Base-by-base conservation (phyloP, 257 asterid genomes). In the Cynanchum wilfordii region DNA sequence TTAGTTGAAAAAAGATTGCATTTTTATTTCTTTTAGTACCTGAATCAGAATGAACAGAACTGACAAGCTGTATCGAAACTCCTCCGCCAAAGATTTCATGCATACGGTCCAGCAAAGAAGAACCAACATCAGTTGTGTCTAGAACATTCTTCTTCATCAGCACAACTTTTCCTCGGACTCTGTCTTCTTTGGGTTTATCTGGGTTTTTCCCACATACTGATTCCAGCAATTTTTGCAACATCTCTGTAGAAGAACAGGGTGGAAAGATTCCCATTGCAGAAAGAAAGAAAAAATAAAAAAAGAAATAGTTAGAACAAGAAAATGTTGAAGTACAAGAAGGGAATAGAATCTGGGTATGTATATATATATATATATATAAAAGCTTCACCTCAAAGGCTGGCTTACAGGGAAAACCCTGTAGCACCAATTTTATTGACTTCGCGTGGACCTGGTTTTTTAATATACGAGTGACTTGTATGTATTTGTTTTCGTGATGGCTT, bases 81-180 rank as follows among this genome's bases (percentile, higher is more conserved):
- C 90, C 85, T 81, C 75, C 82, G 25, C 93, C 91, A 7, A 84
- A 77, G 30, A 86, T 64, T 79, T 91, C 95, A n/a, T 86, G 59
- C 57, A 88, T 6, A 6, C 89, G 88, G 78, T 91, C 97, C 20
- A 89, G 73, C 20, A 86, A 1, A 1, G 95, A 83, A 63, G 92
- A 80, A 10, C 83, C 68, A 0, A 76, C 58, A 76, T 88, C 90
- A 10, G 81, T 85, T 10, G 68, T 80, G 71, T 87, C 96, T 86
- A 84, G 17, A 16, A 77, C 80, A 74, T 83, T 91, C 82, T 89
- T 91, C 82, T 89, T 89, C 86, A 64, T 78, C 87, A 91, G 66
- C 11, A 84, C 86, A 0, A 86, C 86, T 0, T 54, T 76, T 8
- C 91, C 97, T 71, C 71, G 85, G 17, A 91, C 80, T 82, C 79